Conservation (phyloP, 805 yeast genomes). For the Saccharomycopsis guyanensis region DNA sequence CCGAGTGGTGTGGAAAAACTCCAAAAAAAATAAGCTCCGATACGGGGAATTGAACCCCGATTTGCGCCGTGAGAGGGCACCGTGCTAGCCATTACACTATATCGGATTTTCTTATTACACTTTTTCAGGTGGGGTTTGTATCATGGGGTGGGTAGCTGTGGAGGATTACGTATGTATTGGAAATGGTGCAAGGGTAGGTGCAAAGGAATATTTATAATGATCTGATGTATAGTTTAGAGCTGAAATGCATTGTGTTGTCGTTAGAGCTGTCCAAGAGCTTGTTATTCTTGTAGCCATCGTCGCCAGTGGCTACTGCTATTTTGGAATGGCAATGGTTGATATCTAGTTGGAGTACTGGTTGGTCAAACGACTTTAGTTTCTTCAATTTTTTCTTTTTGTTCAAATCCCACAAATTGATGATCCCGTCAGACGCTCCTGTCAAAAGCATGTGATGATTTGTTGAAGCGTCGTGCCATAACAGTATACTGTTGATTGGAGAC, state of each 20-base stretch:
- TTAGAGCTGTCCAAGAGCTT: slow-evolving; percentile 7
- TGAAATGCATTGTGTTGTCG: not conserved
- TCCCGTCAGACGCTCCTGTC: slow-evolving; percentile 21
- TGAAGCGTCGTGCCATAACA: not conserved
- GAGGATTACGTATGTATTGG: too few species aligned
- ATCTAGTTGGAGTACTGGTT: slow-evolving; percentile 11
- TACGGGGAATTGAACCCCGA: slow-evolving; percentile 85
- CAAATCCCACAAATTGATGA: slow-evolving; percentile 20
- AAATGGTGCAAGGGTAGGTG: too few species aligned
- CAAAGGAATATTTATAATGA: too few species aligned
- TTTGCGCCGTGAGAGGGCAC: slow-evolving; percentile 77
- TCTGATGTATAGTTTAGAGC: too few species aligned
- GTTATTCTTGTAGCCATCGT: slow-evolving; percentile 38
- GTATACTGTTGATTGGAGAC: slow-evolving; percentile 18
- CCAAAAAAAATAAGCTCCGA: slow-evolving; percentile 37
- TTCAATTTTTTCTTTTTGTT: slow-evolving; percentile 20
- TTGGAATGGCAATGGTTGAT: slow-evolving; percentile 15
- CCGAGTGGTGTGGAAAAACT: not conserved
- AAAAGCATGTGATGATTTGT: slow-evolving; percentile 12
- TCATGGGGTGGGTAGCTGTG: too few species aligned
- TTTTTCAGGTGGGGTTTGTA: too few species aligned
- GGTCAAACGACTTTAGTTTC: slow-evolving; percentile 16
- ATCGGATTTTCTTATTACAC: too few species aligned
- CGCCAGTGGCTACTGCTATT: slow-evolving; percentile 41
- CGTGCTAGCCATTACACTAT: slow-evolving; percentile 77